A percentile compares a stretch with the other conserved stretches of the same genome.
Conservation (phyloP, 1,284 basidiomycete species). For the Rhodotorula sp. region DNA sequence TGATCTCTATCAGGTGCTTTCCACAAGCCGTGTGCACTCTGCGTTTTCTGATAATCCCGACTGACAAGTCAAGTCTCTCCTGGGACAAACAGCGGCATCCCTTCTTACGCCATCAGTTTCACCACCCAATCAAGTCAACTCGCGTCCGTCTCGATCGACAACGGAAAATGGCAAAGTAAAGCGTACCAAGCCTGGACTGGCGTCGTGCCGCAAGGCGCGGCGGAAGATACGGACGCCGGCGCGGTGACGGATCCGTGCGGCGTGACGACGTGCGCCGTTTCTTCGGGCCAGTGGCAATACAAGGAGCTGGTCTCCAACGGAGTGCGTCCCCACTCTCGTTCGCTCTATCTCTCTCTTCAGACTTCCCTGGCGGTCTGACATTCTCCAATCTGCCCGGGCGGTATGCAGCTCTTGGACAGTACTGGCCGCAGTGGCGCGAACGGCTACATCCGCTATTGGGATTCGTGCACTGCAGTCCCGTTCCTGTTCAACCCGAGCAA, state of each 20-base stretch:
- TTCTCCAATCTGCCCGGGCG: neutral
- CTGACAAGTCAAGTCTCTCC: no score
- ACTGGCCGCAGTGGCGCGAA: slow-evolving; percentile 19
- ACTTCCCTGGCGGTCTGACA: neutral
- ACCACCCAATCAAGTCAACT: slow-evolving; percentile 29
- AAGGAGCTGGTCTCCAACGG: slow-evolving; percentile 18
- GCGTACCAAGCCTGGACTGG: slow-evolving; percentile 28
- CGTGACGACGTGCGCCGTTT: neutral
- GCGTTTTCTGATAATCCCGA: no score
- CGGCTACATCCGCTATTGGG: slow-evolving; percentile 28
- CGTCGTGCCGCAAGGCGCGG: slow-evolving; percentile 18
- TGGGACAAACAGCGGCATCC: no score
- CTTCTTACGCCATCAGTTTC: slow-evolving; percentile 36
- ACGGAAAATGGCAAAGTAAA: slow-evolving; percentile 9
- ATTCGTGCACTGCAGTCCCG: slow-evolving; percentile 30
- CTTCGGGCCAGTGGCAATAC: slow-evolving; percentile 32
- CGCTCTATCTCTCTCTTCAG: neutral
- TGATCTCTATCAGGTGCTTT: neutral
- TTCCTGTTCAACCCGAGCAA: slow-evolving; percentile 32
- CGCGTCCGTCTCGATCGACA: neutral
- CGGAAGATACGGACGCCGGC: slow-evolving; percentile 23
- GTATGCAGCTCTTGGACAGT: slow-evolving; percentile 15
- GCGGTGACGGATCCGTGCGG: slow-evolving; percentile 27
- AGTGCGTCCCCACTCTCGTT: slow-evolving; percentile 2
- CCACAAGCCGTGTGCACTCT: no score